Evolutionary conservation across 78 protist species (phyloP).

Genomic region (Creolimax fragrantissima): DNA sequence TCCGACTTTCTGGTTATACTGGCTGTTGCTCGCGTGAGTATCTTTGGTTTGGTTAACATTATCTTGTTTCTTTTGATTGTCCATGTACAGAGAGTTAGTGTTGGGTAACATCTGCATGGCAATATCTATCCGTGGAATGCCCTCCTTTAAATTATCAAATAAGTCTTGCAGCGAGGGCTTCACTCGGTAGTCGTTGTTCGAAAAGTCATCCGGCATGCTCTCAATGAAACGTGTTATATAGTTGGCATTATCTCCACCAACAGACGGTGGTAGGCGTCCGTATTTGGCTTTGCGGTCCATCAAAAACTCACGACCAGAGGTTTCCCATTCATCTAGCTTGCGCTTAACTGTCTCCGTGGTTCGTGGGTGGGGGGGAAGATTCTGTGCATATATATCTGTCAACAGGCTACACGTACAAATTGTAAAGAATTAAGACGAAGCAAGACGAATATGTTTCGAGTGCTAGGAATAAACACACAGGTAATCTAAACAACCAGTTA

Average conservation of each 20-base stretch:
- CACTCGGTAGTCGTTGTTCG: background rate
- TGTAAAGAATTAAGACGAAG: background rate
- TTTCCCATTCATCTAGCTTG: background rate
- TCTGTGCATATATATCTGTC: background rate
- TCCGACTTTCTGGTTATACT: no score
- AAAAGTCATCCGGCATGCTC: background rate
- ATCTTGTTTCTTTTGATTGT: no score
- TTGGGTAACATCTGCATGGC: background rate
- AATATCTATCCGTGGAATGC: background rate
- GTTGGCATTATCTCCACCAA: background rate
- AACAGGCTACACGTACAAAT: background rate
- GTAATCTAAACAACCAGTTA: no score
- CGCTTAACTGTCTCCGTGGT: background rate
- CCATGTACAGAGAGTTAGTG: background rate
- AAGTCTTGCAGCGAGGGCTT: background rate
- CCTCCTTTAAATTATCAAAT: background rate
- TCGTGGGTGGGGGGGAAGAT: background rate
- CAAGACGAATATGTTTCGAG: background rate
- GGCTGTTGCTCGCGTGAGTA: no score
- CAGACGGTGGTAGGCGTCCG: background rate
- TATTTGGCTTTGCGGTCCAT: background rate
- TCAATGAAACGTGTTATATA: background rate
- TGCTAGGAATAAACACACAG: no score
- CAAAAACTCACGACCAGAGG: background rate
- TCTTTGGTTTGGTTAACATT: no score